Conservation (phyloP, 805 yeast species). For the Danielia reshetovae region DNA sequence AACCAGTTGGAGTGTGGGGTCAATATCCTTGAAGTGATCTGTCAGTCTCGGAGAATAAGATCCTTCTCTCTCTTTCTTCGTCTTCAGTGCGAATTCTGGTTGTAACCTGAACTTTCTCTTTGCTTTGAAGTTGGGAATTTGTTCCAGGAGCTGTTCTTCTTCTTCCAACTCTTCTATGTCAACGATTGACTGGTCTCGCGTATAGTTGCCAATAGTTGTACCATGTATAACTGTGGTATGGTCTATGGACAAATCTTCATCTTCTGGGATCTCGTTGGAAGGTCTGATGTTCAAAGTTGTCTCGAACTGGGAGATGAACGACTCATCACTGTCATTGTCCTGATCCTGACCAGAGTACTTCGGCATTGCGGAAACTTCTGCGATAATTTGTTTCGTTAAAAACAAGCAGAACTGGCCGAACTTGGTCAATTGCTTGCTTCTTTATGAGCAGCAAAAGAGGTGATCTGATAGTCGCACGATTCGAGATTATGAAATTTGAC, state of each 20-base stretch:
- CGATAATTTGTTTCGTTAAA: too few relatives aligned
- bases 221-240: constrained; percentile 31
- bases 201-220: constrained; percentile 23
- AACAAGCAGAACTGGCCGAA: too few relatives aligned
- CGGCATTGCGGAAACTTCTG: constrained; percentile 5
- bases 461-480: too few relatives aligned
- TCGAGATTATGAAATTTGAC: too few relatives aligned
- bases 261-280: constrained; percentile 29
- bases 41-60: constrained; percentile 2
- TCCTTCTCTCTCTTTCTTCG: constrained; percentile 2
- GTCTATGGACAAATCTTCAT: constrained; percentile 37
- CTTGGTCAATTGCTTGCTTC: too few relatives aligned
- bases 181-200: constrained; percentile 29
- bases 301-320: constrained; percentile 35
- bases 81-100: constrained; percentile 21
- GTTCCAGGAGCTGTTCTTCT: constrained; percentile 31
- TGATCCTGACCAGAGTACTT: constrained; percentile 3
- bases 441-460: too few relatives aligned
- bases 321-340: constrained; percentile 13
- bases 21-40: neutral
- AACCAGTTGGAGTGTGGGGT: constrained; percentile 6
- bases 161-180: constrained; percentile 34
- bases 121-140: constrained; percentile 35
- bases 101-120: constrained; percentile 27
- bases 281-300: constrained; percentile 41